Percentiles rank a stretch among this genome's conserved stretches.
Conservation (phyloP, 306 rosid species). For the Dalbergia oliveri region DNA sequence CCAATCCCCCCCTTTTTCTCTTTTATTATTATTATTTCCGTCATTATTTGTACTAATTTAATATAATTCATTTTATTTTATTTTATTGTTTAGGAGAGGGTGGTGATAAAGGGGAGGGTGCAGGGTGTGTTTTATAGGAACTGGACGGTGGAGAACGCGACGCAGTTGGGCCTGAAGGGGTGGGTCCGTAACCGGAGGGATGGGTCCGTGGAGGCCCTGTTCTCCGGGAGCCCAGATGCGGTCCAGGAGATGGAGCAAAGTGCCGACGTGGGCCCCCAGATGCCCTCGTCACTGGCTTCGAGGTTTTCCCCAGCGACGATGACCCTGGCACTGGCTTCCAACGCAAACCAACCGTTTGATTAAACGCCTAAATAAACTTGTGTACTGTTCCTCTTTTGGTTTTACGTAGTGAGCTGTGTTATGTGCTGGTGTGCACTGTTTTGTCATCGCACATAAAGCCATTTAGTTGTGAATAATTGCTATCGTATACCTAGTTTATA, state of each 20-base stretch:
- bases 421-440: background rate
- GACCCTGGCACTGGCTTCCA: constrained; percentile 66
- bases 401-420: background rate
- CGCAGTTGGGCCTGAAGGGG: constrained; percentile 53
- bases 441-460: background rate
- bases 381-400: background rate
- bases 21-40: too few species aligned
- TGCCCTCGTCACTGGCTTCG: constrained; percentile 76
- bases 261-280: constrained; percentile 85
- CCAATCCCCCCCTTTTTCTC: background rate
- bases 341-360: constrained; percentile 68
- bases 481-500: background rate
- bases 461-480: background rate
- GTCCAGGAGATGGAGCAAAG: constrained; percentile 78
- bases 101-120: constrained; percentile 85
- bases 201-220: constrained; percentile 62
- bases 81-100: constrained; percentile 66
- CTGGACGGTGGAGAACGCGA: constrained; percentile 60
- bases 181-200: constrained; percentile 64
- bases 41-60: background rate
- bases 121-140: constrained; percentile 67
- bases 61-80: background rate
- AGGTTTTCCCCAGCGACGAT: constrained; percentile 69
- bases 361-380: background rate
- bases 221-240: constrained; percentile 49